Evolutionary conservation across 768 basidiomycete species (phyloP).

Genomic region (Suillus clintonianus): DNA sequence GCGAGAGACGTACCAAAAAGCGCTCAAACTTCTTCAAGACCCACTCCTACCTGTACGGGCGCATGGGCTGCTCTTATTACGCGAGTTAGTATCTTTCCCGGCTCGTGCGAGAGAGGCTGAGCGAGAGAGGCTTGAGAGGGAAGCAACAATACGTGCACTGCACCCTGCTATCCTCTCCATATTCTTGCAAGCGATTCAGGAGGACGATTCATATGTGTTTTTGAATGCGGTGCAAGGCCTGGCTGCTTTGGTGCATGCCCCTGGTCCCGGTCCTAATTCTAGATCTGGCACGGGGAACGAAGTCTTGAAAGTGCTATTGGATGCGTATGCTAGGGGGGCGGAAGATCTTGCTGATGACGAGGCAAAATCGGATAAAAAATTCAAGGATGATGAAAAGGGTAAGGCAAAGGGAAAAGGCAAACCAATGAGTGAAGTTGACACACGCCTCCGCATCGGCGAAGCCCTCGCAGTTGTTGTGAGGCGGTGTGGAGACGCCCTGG

Average conservation of each 20-base stretch:
- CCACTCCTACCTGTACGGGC: constrained; percentile 92
- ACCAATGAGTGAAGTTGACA: constrained; percentile 58
- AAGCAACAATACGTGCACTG: constrained; percentile 57
- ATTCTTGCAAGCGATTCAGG: constrained; percentile 81
- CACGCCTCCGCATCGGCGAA: constrained; percentile 78
- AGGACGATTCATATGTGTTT: constrained; percentile 95
- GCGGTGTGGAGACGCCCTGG: constrained; percentile 68
- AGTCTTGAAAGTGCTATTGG: constrained; percentile 66
- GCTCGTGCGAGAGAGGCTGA: constrained; percentile 9
- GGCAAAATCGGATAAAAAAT: constrained; percentile 42
- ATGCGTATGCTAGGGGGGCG: constrained; percentile 59
- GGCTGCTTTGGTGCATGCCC: constrained; percentile 77
- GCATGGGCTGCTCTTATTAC: constrained; percentile 83
- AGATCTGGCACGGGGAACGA: constrained; percentile 41
- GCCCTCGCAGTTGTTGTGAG: constrained; percentile 78
- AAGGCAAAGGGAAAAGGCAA: not conserved
- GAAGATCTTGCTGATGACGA: constrained; percentile 48
- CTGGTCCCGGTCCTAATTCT: constrained; percentile 40
- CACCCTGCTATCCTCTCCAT: constrained; percentile 84
- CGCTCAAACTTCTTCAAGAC: constrained; percentile 86
- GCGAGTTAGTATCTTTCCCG: constrained; percentile 62
- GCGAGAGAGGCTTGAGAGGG: not conserved
- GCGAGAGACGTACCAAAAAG: constrained; percentile 80
- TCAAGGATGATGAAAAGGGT: constrained; percentile 14
- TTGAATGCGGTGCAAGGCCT: constrained; percentile 91